phyloP scores from a whole-genome alignment of 192 early-diverging fungal species.

The Mortierella antarctica region DNA sequence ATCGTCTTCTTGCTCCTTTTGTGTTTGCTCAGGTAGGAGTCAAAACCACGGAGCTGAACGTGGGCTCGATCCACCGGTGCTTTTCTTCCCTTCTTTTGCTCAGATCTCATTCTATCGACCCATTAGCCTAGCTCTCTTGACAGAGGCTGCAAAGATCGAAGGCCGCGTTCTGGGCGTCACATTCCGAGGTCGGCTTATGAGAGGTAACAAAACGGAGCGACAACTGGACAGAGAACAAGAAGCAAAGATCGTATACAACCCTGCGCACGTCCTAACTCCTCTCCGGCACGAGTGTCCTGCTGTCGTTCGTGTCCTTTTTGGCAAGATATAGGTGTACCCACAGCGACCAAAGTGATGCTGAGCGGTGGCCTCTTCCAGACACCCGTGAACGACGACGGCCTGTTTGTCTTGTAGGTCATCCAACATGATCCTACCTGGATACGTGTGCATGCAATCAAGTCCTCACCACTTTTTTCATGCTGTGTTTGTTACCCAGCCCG shows the following conservation, averaged over 20 bases:
- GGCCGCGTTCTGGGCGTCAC: slow-evolving; percentile 15
- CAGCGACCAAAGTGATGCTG: slow-evolving; percentile 19
- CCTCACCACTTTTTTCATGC: neutral
- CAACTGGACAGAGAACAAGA: neutral
- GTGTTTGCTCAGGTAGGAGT: too few relatives aligned
- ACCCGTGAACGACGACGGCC: slow-evolving; percentile 10
- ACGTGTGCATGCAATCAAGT: neutral
- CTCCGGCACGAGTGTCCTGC: neutral
- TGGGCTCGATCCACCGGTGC: too few relatives aligned
- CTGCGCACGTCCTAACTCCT: neutral
- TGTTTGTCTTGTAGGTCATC: slow-evolving; percentile 18
- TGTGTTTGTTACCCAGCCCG: neutral
- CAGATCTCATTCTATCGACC: too few relatives aligned
- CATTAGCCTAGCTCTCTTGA: neutral
- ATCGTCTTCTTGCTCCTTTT: too few relatives aligned
- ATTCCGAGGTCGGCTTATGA: slow-evolving; percentile 12
- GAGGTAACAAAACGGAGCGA: slow-evolving; percentile 7
- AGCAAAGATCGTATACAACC: neutral
- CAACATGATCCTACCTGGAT: neutral
- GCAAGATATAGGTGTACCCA: slow-evolving; percentile 21
- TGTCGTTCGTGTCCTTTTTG: neutral
- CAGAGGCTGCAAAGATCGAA: slow-evolving; percentile 8
- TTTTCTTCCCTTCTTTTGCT: too few relatives aligned
- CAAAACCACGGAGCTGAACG: too few relatives aligned
- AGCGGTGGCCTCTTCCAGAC: slow-evolving; percentile 11